Evolutionary conservation across 495 filamentous ascomycete species (phyloP).

Genomic region (Choiromyces venosus): DNA sequence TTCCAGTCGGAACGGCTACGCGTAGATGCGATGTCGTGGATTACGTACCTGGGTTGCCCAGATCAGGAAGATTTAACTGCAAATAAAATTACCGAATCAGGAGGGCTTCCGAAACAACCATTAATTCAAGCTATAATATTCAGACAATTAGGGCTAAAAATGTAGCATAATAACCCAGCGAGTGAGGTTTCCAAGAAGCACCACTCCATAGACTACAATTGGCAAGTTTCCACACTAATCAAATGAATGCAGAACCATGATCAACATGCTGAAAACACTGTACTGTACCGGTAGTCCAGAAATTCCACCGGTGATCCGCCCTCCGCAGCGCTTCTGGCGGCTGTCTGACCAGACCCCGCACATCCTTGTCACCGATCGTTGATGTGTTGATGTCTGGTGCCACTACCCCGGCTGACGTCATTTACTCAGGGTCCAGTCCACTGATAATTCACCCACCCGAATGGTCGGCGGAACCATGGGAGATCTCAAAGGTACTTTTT

Average conservation of each 20-base stretch:
- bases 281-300: no score
- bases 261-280: not conserved
- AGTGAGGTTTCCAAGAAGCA: not conserved
- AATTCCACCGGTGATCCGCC: slow-evolving; percentile 17
- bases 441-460: slow-evolving; percentile 18
- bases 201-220: not conserved
- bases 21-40: not conserved
- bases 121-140: not conserved
- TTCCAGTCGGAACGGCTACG: not conserved
- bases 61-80: not conserved
- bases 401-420: slow-evolving; percentile 26
- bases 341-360: slow-evolving; percentile 18
- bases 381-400: slow-evolving; percentile 7
- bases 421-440: slow-evolving; percentile 30
- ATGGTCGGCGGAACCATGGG: slow-evolving; percentile 16
- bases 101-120: not conserved
- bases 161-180: not conserved
- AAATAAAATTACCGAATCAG: not conserved
- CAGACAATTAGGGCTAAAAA: not conserved
- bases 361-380: slow-evolving; percentile 26
- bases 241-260: not conserved
- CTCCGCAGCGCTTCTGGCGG: slow-evolving; percentile 18
- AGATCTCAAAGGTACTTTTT: slow-evolving; percentile 2
- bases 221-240: not conserved
- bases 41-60: not conserved